Conservation (phyloP, 2,329 filamentous ascomycete species). For the Didymella keratinophila region DNA sequence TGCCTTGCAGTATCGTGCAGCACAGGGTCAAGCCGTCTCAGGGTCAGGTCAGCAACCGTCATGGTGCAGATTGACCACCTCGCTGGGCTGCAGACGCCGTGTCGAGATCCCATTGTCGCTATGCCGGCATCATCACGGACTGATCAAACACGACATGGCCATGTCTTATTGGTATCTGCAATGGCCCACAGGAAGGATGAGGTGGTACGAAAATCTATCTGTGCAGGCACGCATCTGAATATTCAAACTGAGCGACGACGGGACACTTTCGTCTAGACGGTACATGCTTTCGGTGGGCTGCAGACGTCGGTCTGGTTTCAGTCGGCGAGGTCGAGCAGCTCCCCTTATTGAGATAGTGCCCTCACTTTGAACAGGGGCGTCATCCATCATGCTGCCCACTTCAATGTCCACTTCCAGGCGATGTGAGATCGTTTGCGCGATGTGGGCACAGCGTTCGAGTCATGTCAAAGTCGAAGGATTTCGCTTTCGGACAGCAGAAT, state of each 20-base stretch:
- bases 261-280: not conserved
- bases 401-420: not conserved
- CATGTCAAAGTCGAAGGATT: not conserved
- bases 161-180: not conserved
- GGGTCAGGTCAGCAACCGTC: not conserved
- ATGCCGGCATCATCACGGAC: not conserved
- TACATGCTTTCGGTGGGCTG: not conserved
- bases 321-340: not conserved
- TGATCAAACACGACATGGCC: not conserved
- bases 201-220: slow-evolving; percentile 6
- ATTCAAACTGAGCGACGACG: not conserved
- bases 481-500: not conserved
- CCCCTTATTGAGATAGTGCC: not conserved
- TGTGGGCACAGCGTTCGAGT: slow-evolving; percentile 1
- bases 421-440: not conserved
- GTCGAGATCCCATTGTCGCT: not conserved
- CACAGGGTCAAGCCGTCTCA: not conserved
- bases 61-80: not conserved
- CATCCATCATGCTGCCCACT: not conserved
- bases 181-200: not conserved
- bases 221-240: not conserved
- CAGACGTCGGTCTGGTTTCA: not conserved
- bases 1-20: slow-evolving; percentile 11
- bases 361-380: not conserved
- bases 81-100: not conserved